A percentile compares a stretch with the other conserved stretches of the same genome.
Conservation (phyloP, 2,329 filamentous ascomycete species). For the Diaporthe vaccinii region DNA sequence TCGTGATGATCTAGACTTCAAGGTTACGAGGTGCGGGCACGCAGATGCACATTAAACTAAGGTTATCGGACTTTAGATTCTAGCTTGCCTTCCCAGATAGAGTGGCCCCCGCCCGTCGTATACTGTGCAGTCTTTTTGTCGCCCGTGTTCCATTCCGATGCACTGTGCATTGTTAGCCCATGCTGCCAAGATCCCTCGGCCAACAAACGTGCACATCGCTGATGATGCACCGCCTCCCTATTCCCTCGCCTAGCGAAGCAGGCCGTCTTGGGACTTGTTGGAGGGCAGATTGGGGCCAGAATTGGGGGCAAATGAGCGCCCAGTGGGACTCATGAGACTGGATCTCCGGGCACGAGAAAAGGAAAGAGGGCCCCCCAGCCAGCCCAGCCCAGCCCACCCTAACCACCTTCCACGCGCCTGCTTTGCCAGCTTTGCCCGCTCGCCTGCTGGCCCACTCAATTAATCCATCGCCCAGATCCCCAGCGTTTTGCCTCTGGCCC, state of each 20-base stretch:
- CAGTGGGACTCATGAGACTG: slow-evolving; percentile 22
- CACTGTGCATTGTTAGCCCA: slow-evolving; percentile 31
- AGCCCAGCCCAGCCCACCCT: slow-evolving; percentile 21
- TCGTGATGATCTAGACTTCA: slow-evolving; percentile 9
- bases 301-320: slow-evolving; percentile 20
- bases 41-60: background rate
- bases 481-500: slow-evolving; percentile 25
- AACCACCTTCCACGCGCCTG: slow-evolving; percentile 23
- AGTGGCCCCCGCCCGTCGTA: background rate
- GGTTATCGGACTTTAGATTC: slow-evolving; percentile 15
- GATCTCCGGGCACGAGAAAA: slow-evolving; percentile 10
- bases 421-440: background rate
- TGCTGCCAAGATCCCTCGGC: slow-evolving; percentile 26
- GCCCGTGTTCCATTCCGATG: background rate
- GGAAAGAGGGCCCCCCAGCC: slow-evolving; percentile 18
- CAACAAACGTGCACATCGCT: slow-evolving; percentile 17
- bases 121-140: background rate
- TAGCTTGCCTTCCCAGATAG: background rate
- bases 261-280: slow-evolving; percentile 12
- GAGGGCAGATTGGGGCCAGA: slow-evolving; percentile 24
- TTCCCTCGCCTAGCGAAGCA: slow-evolving; percentile 14
- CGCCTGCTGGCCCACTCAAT: slow-evolving; percentile 13
- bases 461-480: slow-evolving; percentile 26
- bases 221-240: slow-evolving; percentile 33
- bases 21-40: background rate